Evolutionary conservation across 371 early-diverging fungal genomes (phyloP), one percentile per base, ranked within the genome.

Genomic region (Lichtheimia ramosa): DNA sequence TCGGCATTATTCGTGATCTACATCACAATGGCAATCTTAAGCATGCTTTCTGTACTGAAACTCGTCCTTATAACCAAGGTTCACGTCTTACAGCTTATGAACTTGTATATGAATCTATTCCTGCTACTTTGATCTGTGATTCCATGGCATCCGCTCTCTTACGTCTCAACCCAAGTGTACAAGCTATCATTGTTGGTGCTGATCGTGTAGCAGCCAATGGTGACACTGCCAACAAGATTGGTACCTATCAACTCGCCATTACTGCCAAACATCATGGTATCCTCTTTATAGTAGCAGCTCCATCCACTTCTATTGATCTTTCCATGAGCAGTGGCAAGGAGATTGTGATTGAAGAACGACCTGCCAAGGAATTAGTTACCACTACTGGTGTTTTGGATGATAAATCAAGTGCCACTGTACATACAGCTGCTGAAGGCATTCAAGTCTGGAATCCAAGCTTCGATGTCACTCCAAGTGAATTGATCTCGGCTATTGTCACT

Each of bases 151-250:
- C 94, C 7, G 92, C 92, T 6, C 72, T 97, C 15, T 64, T 97
- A 43, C 70, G 73, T 1, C 65, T 77, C 27, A 77, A 89, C 49
- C 75, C 81, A 0, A 49, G 66, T 49, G 80, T 84, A 5, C 77
- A 84, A 14, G 98, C 96, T 25, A 89, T 98, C 41, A 84, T 98
- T 27, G 97, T 98, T 2, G 98, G 98, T 48, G 98, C 98, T 1
- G 98, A 98, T 66, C 89, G 97, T 62, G 96, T 98, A 0, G 94
- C 97, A 13, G 89, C 90, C 28, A 98, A 96, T 62, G 98, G 98
- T 39, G 98, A 98, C 65, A 98, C 98, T 0, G 97, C 98, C 54
- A 98, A 98, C 80, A 98, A 98, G 78, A 96, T 98, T 53, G 98
- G 98, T 24, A 98, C 97, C 1, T 97, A 96, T 68, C 97, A 96